Base-by-base conservation (phyloP, 257 asterid genomes). In the Anisodus tanguticus region DNA sequence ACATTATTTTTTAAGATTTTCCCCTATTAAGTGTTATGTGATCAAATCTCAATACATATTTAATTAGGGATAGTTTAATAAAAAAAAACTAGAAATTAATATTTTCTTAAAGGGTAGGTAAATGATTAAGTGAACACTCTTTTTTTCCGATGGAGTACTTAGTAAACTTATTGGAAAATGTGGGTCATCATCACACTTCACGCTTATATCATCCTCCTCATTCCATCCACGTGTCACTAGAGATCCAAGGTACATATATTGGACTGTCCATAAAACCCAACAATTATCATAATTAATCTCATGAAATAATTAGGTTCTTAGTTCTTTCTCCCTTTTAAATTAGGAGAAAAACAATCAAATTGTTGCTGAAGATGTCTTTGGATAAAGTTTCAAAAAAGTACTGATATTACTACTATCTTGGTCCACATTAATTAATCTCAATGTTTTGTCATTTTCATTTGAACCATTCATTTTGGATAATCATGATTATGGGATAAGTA, bases 131-230 rank as follows among this genome's bases (percentile, higher is more conserved):
- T 31, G 1, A 1, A 31, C 35, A 31, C 35, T 31, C 26, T 22
- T 22, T 22, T 22, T 22, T 22, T 0, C 26, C 26, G 26, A 22
- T 0, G 26, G 26, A 22, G 26, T 31, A 31, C 35, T 31, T 19
- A 49, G 10, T 72, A 19, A 17, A 6, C 67, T 22, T 10, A 57
- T 80, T 35, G 57, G 76, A 67, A 39, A 87, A n/a, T 81, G 87
- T 80, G 57, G 84, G 85, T 59, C 87, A 89, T 87, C 90, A 89
- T 81, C 87, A 85, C 85, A 89, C 91, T 87, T 87, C 91, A 89
- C 82, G 90, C 90, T 87, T 84, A 89, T 83, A 87, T 87, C 91
- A 89, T 87, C 84, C 70, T 81, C 78, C 71, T 78, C 74, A n/a
- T 69, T 81, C 12, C 86, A 81, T 83, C 89, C 87, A 87, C 88